Percentiles rank a stretch among this genome's conserved stretches.
phyloP scores from a whole-genome alignment of 2,329 filamentous ascomycete genomes.

The Cladosporium colombiae region DNA sequence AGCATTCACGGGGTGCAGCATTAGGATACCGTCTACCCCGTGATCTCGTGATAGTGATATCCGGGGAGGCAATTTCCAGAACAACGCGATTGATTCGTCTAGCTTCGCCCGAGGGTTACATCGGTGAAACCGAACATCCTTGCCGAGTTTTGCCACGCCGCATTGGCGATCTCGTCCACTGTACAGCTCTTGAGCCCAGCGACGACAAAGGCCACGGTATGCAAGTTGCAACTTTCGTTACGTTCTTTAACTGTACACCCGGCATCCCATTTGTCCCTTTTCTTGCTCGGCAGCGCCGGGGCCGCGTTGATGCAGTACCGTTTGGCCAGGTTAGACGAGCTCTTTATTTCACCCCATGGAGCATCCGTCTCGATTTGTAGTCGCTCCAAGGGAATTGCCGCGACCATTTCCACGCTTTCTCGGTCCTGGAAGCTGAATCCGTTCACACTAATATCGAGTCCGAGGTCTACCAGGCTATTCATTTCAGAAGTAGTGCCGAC shows the following conservation, averaged over 20 bases:
- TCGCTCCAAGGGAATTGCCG: constrained; percentile 42
- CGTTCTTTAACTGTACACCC: constrained; percentile 53
- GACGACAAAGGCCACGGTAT: constrained; percentile 50
- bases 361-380: constrained; percentile 53
- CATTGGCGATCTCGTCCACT: constrained; percentile 47
- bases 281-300: constrained; percentile 45
- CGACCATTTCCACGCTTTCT: constrained; percentile 47
- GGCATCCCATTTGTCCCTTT: constrained; percentile 52
- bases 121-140: constrained; percentile 35
- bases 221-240: constrained; percentile 54
- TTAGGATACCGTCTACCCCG: constrained; percentile 1
- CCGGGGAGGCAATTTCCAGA: constrained; percentile 8
- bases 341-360: constrained; percentile 50
- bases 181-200: constrained; percentile 50
- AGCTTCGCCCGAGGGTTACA: constrained; percentile 15
- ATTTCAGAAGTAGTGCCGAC: constrained; percentile 46
- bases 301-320: constrained; percentile 35
- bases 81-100: background rate
- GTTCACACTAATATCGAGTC: constrained; percentile 52
- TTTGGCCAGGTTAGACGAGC: constrained; percentile 41
- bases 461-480: constrained; percentile 40
- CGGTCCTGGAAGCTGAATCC: constrained; percentile 49
- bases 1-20: constrained; percentile 4
- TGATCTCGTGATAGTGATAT: background rate
- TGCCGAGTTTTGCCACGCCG: constrained; percentile 42